Evolutionary conservation across 139 green algal genomes (phyloP), one percentile per base, ranked within the genome.

Genomic region (Chlorella sp.): DNA sequence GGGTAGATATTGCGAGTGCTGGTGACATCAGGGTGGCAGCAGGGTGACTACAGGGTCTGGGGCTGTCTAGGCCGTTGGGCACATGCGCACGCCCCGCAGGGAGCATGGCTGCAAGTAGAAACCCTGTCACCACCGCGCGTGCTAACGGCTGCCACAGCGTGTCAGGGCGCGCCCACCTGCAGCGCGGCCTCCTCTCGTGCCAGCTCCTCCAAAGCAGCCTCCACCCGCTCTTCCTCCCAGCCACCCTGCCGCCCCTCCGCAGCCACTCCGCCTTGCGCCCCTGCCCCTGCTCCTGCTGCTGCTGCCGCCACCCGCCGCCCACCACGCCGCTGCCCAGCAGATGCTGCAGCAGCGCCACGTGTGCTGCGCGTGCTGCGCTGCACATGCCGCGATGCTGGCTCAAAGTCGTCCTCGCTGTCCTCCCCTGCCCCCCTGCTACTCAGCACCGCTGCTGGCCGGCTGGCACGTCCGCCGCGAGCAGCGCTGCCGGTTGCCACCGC

Each of bases 171-270:
- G 11, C 54, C 67, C 44, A 83, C 70, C 67, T 90, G 83, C 65
- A 91, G 76, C 3, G 51, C 62, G 8, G 44, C 46, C 24, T 84
- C 48, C 41, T 54, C 14, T 7, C 41, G 30, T 48, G 36, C 69
- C 65, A 87, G 48, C 40, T 86, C 84, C 51, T 73, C 78, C 64
- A 90, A 46, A 8, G 76, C 79, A 24, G 40, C 56, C 51, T 80
- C 56, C 75, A 86, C 70, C 69, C 60, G 46, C 60, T 82, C 82
- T 19, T 82, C 48, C 1, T 30, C 36, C 82, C 82, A 86, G 4
- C n/a, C 9, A n/a, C n/a, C 51, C 36, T 22, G 17, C 46, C 6
- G 44, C 30, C 30, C 46, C 8, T 2, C 28, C 43, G 30, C 46
- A 2, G 11, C 72, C 72, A 9, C 48, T 44, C 44, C 0, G 46